phyloP scores from a whole-genome alignment of 495 filamentous ascomycete species.

The Astrothelium subdiscretum region DNA sequence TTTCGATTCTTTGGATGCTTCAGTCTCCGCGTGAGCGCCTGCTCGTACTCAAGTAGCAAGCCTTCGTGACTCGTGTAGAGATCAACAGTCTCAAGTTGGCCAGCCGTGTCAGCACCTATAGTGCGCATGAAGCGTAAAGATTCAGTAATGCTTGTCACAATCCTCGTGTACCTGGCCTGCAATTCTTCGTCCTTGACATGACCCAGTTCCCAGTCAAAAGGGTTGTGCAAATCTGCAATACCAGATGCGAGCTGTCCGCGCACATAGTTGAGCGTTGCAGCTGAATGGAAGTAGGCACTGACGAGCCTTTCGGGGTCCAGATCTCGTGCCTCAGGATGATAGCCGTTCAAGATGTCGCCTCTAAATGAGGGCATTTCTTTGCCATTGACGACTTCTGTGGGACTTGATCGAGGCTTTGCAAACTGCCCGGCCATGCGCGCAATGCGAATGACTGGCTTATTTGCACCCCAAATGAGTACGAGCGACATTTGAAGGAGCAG shows the following conservation, averaged over 20 bases:
- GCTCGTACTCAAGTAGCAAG: conserved; percentile 88
- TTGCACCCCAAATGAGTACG: conserved; percentile 76
- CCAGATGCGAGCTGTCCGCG: conserved; percentile 73
- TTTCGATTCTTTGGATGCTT: conserved; percentile 43
- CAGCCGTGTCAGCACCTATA: conserved; percentile 75
- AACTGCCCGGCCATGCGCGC: conserved; percentile 96
- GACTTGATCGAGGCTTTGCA: conserved; percentile 84
- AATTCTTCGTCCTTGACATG: conserved; percentile 77
- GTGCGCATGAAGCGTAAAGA: conserved; percentile 92
- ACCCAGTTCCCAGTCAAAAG: conserved; percentile 89
- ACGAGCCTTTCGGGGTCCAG: conserved; percentile 78
- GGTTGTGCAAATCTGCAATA: conserved; percentile 85
- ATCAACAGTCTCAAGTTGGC: conserved; percentile 85
- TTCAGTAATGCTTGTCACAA: conserved; percentile 77
- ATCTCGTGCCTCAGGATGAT: conserved; percentile 52
- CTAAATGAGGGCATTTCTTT: conserved; percentile 78
- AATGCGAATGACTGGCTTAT: conserved; percentile 90
- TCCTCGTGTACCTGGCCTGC: conserved; percentile 70
- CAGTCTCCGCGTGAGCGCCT: conserved; percentile 65
- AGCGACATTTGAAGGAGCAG: conserved; percentile 91
- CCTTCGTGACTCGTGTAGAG: conserved; percentile 93
- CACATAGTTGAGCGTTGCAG: conserved; percentile 85
- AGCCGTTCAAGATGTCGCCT: conserved; percentile 93
- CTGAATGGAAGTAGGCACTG: conserved; percentile 89
- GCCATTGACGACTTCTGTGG: conserved; percentile 72